These are phyloP conservation scores for Paecilomyces dactylethromorphus DNA, from an alignment of 2,329 filamentous ascomycete species.

Conservation along the genomic window DNA sequence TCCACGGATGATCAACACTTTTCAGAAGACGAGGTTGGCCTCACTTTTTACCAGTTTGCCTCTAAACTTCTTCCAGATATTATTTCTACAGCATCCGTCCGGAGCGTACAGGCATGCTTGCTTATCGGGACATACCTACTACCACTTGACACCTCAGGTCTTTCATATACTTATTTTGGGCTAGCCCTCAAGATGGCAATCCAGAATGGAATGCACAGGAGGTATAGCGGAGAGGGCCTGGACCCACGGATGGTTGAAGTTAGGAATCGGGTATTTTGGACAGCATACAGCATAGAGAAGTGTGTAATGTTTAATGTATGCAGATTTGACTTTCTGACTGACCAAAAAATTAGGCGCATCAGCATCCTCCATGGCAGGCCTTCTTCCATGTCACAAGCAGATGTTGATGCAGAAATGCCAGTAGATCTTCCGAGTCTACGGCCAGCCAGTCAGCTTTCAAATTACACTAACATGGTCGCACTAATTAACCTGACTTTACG, in stretches of 20 bases:
- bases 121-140: conserved; percentile 51
- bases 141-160: conserved; percentile 50
- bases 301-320: conserved; percentile 18
- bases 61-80: conserved; percentile 51
- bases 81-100: conserved; percentile 50
- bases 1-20: conserved; percentile 28
- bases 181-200: conserved; percentile 52
- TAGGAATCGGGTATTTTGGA: conserved; percentile 53
- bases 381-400: conserved; percentile 45
- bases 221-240: conserved; percentile 42
- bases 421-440: conserved; percentile 40
- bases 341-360: conserved; percentile 37
- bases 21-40: conserved; percentile 49
- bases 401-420: conserved; percentile 50
- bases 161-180: conserved; percentile 53
- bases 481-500: conserved; percentile 39
- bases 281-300: conserved; percentile 52
- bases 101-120: conserved; percentile 53
- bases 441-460: conserved; percentile 33
- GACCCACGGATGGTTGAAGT: conserved; percentile 46
- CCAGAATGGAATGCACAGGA: conserved; percentile 55
- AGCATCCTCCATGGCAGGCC: conserved; percentile 52
- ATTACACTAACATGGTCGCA: conserved; percentile 44
- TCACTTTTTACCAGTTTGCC: conserved; percentile 52
- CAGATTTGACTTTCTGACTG: conserved; percentile 1